Evolutionary conservation across 2,329 filamentous ascomycete genomes (phyloP), one percentile per base, ranked within the genome.

Genomic region (Calonectria fujianensis): DNA sequence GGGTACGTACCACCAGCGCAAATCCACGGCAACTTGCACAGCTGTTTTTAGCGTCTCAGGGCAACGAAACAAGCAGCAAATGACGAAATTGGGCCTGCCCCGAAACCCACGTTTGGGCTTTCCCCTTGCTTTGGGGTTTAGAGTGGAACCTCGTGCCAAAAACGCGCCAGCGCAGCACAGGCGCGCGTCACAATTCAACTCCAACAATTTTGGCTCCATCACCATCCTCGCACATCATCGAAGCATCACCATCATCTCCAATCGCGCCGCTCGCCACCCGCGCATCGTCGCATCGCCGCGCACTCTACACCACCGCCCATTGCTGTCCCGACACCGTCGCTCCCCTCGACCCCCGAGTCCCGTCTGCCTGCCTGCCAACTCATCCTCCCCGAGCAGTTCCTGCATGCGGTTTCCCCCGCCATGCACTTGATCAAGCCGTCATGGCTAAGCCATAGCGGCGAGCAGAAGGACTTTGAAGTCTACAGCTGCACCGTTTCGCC

Each of bases 401-500:
- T 63, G 57, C 75, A 80, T 81, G 79, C 74, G 68, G 76, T 73
- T 80, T 71, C 70, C 73, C 67, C 76, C 80, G 82, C 75, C 74
- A 96, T 96, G 94, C 93, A 93, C 88, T 92, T 98, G 87, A 95
- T 97, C 86, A 98, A 97, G 91, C 96, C 96, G 80, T 93, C 94
- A 84, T 98, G 96, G 96, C 93, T 98, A 82, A 96, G 94, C 85
- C 96, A 98, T 88, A 96, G 95, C 87, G 96, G 96, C 84, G 97
- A 99, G 88, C 95, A 98, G 85, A 98, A 98, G 84, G 96, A 98
- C 84, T 98, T 97, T 83, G 97, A 99, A 87, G 96, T 98, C 79
- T 99, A 98, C 88, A 98, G 95, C 87, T 98, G 96, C 85, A 95
- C 98, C 89, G 93, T 99, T 78, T 99, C 97, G 35, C 95, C 97